These are phyloP conservation scores for Venturia nashicola DNA, from an alignment of 2,329 filamentous ascomycete species.

Conservation along the genomic window DNA sequence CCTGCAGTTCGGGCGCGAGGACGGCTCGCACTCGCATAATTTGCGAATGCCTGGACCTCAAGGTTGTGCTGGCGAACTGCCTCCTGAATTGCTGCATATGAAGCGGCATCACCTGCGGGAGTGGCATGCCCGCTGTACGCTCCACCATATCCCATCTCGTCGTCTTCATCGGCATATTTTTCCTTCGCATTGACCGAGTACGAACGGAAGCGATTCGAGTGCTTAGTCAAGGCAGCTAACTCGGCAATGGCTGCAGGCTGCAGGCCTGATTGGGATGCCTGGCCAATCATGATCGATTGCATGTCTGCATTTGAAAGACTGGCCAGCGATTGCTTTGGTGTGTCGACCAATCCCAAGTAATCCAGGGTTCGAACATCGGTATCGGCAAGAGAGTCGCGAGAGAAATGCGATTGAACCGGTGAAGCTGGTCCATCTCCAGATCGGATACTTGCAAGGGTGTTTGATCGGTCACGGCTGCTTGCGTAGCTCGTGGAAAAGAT, in stretches of 20 bases:
- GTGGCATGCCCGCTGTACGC: constrained; percentile 48
- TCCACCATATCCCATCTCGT: constrained; percentile 50
- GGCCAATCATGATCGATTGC: constrained; percentile 31
- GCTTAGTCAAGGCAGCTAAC: constrained; percentile 59
- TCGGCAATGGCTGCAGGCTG: constrained; percentile 57
- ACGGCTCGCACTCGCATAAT: constrained; percentile 66
- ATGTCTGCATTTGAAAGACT: constrained; percentile 50
- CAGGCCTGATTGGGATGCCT: constrained; percentile 28
- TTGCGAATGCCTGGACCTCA: constrained; percentile 84
- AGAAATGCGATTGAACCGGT: constrained; percentile 75
- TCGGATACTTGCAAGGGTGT: constrained; percentile 79
- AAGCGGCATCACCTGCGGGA: constrained; percentile 43
- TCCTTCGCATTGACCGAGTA: constrained; percentile 99
- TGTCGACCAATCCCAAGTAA: constrained; percentile 89
- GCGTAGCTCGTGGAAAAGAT: constrained; percentile 84
- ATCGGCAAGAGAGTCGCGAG: constrained; percentile 71
- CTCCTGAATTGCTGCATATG: constrained; percentile 50
- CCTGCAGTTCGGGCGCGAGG: constrained; percentile 86
- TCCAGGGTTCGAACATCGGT: constrained; percentile 88
- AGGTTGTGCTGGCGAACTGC: constrained; percentile 84
- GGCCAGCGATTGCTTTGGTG: constrained; percentile 67
- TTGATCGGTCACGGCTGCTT: constrained; percentile 66
- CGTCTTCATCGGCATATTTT: constrained; percentile 83
- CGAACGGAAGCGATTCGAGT: constrained; percentile 76
- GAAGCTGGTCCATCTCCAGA: constrained; percentile 82